phyloP scores from a whole-genome alignment of 495 filamentous ascomycete species.

The Aspergillus egyptiacus region DNA sequence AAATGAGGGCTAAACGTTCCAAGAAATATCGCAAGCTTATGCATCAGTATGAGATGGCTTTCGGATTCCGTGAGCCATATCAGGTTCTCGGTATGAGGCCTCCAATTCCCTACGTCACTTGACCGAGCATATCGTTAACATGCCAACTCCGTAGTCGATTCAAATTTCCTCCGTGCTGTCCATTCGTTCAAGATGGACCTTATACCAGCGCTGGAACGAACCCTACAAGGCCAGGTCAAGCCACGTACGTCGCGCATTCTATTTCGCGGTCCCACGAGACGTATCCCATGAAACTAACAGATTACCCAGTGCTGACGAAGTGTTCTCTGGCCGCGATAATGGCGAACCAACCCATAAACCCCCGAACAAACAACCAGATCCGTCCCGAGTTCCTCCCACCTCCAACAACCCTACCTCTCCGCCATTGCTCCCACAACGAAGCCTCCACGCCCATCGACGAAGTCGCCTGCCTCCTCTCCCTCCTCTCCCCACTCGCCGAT shows the following conservation, averaged over 20 bases:
- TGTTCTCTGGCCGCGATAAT: conserved; percentile 47
- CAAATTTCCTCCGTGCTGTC: conserved; percentile 69
- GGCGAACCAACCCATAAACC: conserved; percentile 40
- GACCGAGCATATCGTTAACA: neutral
- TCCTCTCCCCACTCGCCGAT: conserved; percentile 65
- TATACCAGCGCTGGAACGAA: conserved; percentile 60
- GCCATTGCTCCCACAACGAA: conserved; percentile 84
- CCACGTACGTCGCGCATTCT: conserved; percentile 54
- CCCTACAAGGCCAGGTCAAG: conserved; percentile 77
- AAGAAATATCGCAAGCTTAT: conserved; percentile 98
- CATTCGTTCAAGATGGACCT: conserved; percentile 77
- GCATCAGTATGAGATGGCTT: conserved; percentile 77
- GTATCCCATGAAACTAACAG: neutral
- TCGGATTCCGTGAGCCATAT: conserved; percentile 87
- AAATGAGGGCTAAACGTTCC: conserved; percentile 83
- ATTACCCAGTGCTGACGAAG: conserved; percentile 52
- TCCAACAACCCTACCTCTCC: conserved; percentile 60
- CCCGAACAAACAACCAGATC: conserved; percentile 39
- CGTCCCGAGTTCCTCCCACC: conserved; percentile 40
- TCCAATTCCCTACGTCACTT: neutral
- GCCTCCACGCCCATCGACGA: conserved; percentile 70
- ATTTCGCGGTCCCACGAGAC: no score
- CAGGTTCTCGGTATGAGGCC: conserved; percentile 68
- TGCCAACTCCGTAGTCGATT: conserved; percentile 53
- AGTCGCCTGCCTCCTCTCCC: conserved; percentile 67